A percentile compares a stretch with the other conserved stretches of the same genome.
These are phyloP conservation scores for Monosporozyma solicola DNA, from an alignment of 805 yeast species.

Conservation along the genomic window DNA sequence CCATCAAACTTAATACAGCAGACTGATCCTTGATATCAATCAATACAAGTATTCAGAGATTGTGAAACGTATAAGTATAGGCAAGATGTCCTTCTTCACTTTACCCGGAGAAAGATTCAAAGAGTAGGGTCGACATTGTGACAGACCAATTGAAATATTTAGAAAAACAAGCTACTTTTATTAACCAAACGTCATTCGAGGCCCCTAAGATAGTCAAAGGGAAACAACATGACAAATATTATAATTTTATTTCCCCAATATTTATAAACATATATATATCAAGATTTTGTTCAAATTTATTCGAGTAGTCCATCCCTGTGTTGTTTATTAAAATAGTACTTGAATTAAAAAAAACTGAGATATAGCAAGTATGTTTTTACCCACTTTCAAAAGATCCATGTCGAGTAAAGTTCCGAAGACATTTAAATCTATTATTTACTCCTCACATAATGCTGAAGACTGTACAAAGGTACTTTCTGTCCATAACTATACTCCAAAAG, in stretches of 20 bases:
- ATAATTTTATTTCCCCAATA: background rate
- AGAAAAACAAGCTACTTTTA: background rate
- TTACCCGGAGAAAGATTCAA: background rate
- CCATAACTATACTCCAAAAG: slow-evolving; percentile 24
- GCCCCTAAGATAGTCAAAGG: background rate
- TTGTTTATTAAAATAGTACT: background rate
- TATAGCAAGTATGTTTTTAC: background rate
- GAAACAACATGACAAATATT: background rate
- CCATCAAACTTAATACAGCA: too few relatives aligned
- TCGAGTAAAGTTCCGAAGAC: slow-evolving; percentile 16
- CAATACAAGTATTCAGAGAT: background rate
- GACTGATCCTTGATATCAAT: too few relatives aligned
- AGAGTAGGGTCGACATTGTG: background rate
- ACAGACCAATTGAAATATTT: background rate
- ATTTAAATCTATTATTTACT: slow-evolving; percentile 26
- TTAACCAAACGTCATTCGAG: background rate
- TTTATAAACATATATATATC: background rate
- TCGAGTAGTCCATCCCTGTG: background rate
- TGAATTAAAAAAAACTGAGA: background rate
- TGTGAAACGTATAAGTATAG: too few relatives aligned
- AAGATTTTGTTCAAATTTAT: too few relatives aligned
- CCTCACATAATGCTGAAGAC: slow-evolving; percentile 24
- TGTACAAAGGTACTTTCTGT: slow-evolving; percentile 22
- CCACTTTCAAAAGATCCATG: slow-evolving; percentile 15
- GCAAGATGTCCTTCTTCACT: background rate